These are phyloP conservation scores for Auricularia auricula-judae DNA, from an alignment of 768 basidiomycete genomes.

Conservation along the genomic window DNA sequence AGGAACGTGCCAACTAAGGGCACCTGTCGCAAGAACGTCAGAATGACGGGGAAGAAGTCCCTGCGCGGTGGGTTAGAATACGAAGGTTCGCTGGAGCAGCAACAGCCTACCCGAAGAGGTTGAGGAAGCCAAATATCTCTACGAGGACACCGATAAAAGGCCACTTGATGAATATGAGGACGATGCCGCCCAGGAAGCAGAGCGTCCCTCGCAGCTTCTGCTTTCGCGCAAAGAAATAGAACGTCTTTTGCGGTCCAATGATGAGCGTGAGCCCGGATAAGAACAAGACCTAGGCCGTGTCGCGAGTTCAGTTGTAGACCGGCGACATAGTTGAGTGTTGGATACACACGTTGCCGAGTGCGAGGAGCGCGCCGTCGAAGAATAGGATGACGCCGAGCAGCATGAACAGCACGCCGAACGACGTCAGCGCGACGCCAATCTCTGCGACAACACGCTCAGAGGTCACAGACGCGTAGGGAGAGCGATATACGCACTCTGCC, in stretches of 20 bases:
- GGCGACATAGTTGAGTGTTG: slow-evolving; percentile 15
- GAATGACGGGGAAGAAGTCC: slow-evolving; percentile 97
- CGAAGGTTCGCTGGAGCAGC: slow-evolving; percentile 5
- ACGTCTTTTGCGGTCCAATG: slow-evolving; percentile 94
- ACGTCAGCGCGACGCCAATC: slow-evolving; percentile 93
- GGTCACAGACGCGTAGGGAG: not conserved
- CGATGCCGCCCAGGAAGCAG: slow-evolving; percentile 82
- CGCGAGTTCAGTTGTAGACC: slow-evolving; percentile 2
- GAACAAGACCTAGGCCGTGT: slow-evolving; percentile 69
- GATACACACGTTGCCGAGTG: slow-evolving; percentile 77
- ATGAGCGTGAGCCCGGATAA: slow-evolving; percentile 89
- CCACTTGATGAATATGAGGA: slow-evolving; percentile 92
- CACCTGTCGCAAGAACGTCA: slow-evolving; percentile 91
- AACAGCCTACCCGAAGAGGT: slow-evolving; percentile 80
- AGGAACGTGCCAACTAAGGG: slow-evolving; percentile 84
- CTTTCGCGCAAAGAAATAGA: slow-evolving; percentile 93
- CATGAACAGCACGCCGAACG: slow-evolving; percentile 94
- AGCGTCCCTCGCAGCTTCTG: slow-evolving; percentile 87
- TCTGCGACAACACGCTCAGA: slow-evolving; percentile 34
- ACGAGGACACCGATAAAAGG: slow-evolving; percentile 89
- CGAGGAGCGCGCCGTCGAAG: slow-evolving; percentile 91
- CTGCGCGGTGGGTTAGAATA: slow-evolving; percentile 29
- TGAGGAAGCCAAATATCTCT: slow-evolving; percentile 94
- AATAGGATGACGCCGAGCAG: slow-evolving; percentile 90
- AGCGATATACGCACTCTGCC: slow-evolving; percentile 27